Conservation (phyloP, 768 basidiomycete species). For the Boletales sp. region DNA sequence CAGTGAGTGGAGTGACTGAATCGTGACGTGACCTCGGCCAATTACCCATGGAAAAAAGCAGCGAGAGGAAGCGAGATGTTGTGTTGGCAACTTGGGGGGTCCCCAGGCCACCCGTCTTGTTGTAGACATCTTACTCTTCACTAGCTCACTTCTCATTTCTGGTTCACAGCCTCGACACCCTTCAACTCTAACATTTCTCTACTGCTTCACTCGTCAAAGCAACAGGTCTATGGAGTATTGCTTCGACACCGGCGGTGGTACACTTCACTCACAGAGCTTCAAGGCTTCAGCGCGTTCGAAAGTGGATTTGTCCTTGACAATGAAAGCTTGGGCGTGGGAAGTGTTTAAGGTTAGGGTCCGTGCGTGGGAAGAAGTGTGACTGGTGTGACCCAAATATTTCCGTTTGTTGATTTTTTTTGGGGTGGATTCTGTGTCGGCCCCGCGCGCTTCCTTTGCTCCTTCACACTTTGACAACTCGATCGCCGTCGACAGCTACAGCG, state of each 20-base stretch:
- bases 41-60: neutral
- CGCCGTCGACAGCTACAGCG: conserved; percentile 47
- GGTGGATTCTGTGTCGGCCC: conserved; percentile 40
- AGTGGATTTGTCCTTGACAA: conserved; percentile 8
- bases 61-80: conserved; percentile 5
- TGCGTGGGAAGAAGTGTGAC: conserved; percentile 38
- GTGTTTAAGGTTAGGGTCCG: conserved; percentile 40
- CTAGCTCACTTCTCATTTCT: neutral
- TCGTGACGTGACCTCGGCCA: neutral
- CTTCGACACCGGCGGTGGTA: too few relatives aligned
- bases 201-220: neutral
- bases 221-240: neutral
- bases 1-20: too few relatives aligned
- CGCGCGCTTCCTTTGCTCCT: conserved; percentile 43
- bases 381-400: conserved; percentile 37
- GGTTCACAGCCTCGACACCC: neutral
- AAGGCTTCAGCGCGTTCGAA: too few relatives aligned
- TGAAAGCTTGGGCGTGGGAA: conserved; percentile 30
- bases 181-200: neutral
- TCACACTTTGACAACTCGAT: conserved; percentile 44
- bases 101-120: conserved; percentile 21
- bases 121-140: neutral
- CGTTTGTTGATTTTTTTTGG: conserved; percentile 38
- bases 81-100: conserved; percentile 20
- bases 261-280: too few relatives aligned